Conservation (phyloP, 2,329 filamentous ascomycete species). For the Pestalotiopsis sp. region DNA sequence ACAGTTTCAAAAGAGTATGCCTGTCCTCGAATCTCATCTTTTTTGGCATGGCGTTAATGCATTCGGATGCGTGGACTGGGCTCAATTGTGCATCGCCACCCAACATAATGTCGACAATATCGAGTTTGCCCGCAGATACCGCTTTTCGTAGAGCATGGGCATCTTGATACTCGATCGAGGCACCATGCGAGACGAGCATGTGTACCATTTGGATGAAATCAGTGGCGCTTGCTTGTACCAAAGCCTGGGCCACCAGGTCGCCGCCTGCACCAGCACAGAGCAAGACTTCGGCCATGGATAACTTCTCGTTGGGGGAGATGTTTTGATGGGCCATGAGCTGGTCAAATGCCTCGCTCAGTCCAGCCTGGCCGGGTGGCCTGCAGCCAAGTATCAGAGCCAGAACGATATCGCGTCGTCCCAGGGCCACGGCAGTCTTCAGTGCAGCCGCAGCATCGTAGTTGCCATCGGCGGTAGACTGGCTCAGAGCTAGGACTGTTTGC, state of each 20-base stretch:
- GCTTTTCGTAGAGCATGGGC: conserved; percentile 52
- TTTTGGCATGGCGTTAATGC: conserved; percentile 51
- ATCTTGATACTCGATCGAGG: conserved; percentile 57
- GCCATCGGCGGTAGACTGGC: conserved; percentile 55
- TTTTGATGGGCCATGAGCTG: conserved; percentile 47
- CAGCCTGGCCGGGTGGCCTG: conserved; percentile 50
- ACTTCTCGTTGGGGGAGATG: conserved; percentile 50
- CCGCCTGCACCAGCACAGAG: conserved; percentile 61
- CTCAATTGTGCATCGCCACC: conserved; percentile 45
- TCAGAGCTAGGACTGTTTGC: conserved; percentile 52
- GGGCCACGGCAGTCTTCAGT: conserved; percentile 50
- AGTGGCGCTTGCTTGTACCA: conserved; percentile 50
- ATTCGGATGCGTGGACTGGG: conserved; percentile 50
- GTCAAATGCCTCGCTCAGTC: conserved; percentile 53
- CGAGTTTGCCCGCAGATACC: conserved; percentile 47
- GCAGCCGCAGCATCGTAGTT: conserved; percentile 55
- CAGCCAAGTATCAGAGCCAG: conserved; percentile 57
- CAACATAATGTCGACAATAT: conserved; percentile 50
- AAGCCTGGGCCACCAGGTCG: conserved; percentile 47
- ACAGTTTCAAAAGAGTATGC: conserved; percentile 42
- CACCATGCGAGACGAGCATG: conserved; percentile 55
- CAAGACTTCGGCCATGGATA: conserved; percentile 56
- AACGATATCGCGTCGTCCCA: conserved; percentile 55
- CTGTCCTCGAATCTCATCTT: conserved; percentile 48
- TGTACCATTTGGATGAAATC: conserved; percentile 58